Evolutionary conservation across 768 basidiomycete species (phyloP), one percentile per base, ranked within the genome.

Genomic region (Lactarius deliciosus): DNA sequence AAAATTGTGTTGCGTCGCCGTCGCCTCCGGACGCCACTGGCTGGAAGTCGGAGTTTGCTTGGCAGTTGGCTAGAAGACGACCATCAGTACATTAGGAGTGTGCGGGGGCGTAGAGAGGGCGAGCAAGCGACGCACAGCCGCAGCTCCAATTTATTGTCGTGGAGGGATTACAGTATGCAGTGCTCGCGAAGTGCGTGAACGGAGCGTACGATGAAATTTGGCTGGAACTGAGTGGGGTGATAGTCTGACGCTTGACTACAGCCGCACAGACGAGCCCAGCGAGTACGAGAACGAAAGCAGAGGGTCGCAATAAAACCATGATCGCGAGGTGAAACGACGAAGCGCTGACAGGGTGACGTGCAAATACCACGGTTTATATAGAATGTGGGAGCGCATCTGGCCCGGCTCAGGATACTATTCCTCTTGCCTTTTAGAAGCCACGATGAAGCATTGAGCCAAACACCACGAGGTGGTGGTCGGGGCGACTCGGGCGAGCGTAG

Each of bases 21-120:
- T 84, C 73, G 3, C 84, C 84, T 13, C 84, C 84, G 18, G 80
- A 76, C 2, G 80, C 83, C 30, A 80, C 73, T 0, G 84, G 82
- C 36, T 77, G 60, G 66, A 86, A 86, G n/a, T 68, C 64, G 5
- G 81, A 74, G 70, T 81, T 85, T 3, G 81, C 83, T 1, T 78
- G 56, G 70, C 84, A 86, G 71, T 82, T 78, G 20, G 74, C 81
- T 83, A 28, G 13, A 16, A 15, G 34, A 61, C 5, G 6, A 10
- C 20, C 60, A 28, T 55, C 34, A 60, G 28, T 32, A 43, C 36
- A 13, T 8, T 16, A 40, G 22, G 22, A 56, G 28, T n/a, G 13
- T 32, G 34, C 3, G 54, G 43, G n/a, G 16, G 15, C 8, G 34
- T 10, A 16, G 20, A n/a, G 8, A 11, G 36, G 22, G 16, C 11